Percentiles rank a stretch among this genome's conserved stretches.
Conservation (phyloP, 257 asterid species). For the Cruciata laevipes region DNA sequence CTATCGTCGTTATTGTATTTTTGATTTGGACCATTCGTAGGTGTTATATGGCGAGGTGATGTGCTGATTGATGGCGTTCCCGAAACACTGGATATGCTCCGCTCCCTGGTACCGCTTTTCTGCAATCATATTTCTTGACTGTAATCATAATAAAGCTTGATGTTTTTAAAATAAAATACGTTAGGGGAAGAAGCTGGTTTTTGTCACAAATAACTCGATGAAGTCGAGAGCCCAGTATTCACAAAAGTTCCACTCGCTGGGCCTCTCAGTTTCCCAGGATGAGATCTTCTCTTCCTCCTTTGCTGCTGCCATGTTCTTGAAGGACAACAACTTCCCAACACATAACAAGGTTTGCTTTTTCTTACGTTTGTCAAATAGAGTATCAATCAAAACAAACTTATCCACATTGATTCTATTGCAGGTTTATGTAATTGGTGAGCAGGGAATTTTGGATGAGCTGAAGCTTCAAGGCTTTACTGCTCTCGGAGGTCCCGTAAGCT, state of each 20-base stretch:
- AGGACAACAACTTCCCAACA: constrained; percentile 56
- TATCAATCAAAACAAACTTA: too few species aligned
- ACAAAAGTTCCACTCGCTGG: constrained; percentile 68
- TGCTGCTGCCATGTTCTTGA: constrained; percentile 96
- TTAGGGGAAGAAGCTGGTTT: constrained; percentile 83
- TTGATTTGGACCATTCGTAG: constrained; percentile 4
- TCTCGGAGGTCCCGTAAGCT: constrained; percentile 89
- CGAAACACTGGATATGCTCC: constrained; percentile 62
- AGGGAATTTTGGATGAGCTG: constrained; percentile 83
- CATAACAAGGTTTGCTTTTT: constrained; percentile 62
- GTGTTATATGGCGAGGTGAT: constrained; percentile 94
- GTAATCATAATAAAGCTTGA: too few species aligned
- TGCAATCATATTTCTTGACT: constrained; percentile 43
- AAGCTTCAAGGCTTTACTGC: constrained; percentile 67
- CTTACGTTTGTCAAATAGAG: too few species aligned
- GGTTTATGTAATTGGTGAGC: constrained; percentile 94
- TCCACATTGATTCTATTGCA: too few species aligned
- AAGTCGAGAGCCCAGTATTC: constrained; percentile 76
- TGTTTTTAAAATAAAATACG: too few species aligned
- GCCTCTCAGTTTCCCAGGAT: constrained; percentile 77
- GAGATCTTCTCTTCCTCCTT: constrained; percentile 89
- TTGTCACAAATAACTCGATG: constrained; percentile 89
- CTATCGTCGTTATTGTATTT: too few species aligned
- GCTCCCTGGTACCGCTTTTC: constrained; percentile 53
- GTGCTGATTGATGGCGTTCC: constrained; percentile 77